phyloP scores from a whole-genome alignment of 768 basidiomycete genomes.

The Kwoniella dejecticola region DNA sequence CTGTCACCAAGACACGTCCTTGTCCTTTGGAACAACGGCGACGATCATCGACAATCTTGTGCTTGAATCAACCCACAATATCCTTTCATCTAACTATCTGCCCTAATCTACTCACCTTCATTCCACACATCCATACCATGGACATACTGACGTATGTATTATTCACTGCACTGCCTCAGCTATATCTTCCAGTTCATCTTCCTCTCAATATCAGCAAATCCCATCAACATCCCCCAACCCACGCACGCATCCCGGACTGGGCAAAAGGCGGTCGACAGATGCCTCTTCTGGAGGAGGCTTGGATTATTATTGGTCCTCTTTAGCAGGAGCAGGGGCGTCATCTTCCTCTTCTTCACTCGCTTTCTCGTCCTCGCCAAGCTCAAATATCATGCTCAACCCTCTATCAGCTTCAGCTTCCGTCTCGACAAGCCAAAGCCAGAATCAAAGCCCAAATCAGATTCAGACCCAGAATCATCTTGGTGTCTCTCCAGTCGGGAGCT shows the following conservation, averaged over 20 bases:
- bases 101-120: no score
- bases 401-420: not conserved
- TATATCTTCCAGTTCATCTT: constrained; percentile 19
- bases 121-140: no score
- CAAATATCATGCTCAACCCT: not conserved
- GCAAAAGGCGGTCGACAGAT: constrained; percentile 33
- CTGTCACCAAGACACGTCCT: no score
- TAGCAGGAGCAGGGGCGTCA: constrained; percentile 40
- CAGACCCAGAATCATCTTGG: not conserved
- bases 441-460: not conserved
- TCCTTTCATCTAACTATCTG: constrained; percentile 17
- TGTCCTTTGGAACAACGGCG: no score
- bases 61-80: no score
- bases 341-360: constrained; percentile 37
- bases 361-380: constrained; percentile 21
- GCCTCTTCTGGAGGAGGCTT: constrained; percentile 39
- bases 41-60: not conserved
- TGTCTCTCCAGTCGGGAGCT: constrained; percentile 1
- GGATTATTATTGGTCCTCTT: constrained; percentile 43
- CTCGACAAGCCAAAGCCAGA: not conserved
- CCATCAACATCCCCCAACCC: not conserved
- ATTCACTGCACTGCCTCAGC: no score
- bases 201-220: constrained; percentile 2
- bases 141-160: no score
- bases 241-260: constrained; percentile 14